These are phyloP conservation scores for Lojkania enalia DNA, from an alignment of 2,329 filamentous ascomycete species.

Conservation along the genomic window DNA sequence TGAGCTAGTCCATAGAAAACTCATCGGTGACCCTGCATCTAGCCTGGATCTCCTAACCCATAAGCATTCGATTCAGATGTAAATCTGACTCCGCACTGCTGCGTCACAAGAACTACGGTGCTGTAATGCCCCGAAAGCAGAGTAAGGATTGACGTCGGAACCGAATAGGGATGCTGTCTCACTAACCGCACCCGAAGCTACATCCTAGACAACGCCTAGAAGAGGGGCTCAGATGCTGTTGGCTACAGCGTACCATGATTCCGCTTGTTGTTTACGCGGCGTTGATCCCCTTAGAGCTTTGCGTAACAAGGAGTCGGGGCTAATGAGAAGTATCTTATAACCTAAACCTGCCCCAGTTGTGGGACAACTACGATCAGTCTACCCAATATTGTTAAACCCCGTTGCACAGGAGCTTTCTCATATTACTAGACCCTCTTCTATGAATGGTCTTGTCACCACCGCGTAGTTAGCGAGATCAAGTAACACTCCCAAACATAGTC, in stretches of 20 bases:
- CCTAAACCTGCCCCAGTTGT: conserved; percentile 15
- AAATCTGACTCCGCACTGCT: conserved; percentile 14
- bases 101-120: conserved; percentile 21
- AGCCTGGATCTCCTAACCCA: conserved; percentile 12
- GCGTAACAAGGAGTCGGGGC: conserved; percentile 15
- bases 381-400: conserved; percentile 10
- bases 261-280: conserved; percentile 18
- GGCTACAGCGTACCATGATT: conserved; percentile 1
- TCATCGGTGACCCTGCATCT: conserved; percentile 21
- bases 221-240: conserved; percentile 3
- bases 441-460: conserved; percentile 15
- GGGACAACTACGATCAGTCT: conserved; percentile 8
- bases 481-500: conserved; percentile 3
- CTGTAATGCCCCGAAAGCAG: conserved; percentile 7
- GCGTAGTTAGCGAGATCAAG: conserved; percentile 8
- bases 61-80: conserved; percentile 8
- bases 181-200: conserved; percentile 18
- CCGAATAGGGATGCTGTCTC: conserved; percentile 7
- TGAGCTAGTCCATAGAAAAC: conserved; percentile 21
- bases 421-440: conserved; percentile 6
- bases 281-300: conserved; percentile 21
- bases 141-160: conserved; percentile 24
- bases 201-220: conserved; percentile 25
- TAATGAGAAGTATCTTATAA: conserved; percentile 14
- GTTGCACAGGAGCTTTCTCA: conserved; percentile 13